A percentile compares a stretch with the other conserved stretches of the same genome.
phyloP scores from a whole-genome alignment of 2,329 filamentous ascomycete species.

The Dothidotthia symphoricarpi region DNA sequence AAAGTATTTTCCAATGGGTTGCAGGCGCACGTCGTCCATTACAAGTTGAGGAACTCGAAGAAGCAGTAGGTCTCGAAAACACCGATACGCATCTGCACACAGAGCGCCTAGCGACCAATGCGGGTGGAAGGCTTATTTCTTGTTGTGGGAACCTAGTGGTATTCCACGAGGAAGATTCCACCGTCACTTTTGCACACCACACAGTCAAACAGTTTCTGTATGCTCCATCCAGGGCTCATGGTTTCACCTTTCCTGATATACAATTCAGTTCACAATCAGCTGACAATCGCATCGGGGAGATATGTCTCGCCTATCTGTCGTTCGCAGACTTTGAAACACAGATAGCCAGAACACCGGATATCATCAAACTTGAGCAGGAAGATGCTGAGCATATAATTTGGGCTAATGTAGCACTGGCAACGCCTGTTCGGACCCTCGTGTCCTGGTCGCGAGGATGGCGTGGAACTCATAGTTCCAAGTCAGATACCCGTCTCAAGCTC shows the following conservation, averaged over 20 bases:
- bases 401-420: not conserved
- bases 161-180: too few species aligned
- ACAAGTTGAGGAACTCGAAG: slow-evolving; percentile 17
- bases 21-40: slow-evolving; percentile 16
- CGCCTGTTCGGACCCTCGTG: not conserved
- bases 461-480: not conserved
- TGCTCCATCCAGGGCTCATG: too few species aligned
- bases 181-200: too few species aligned
- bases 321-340: slow-evolving; percentile 1
- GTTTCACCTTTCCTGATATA: not conserved
- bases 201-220: too few species aligned
- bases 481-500: not conserved
- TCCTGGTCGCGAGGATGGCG: not conserved
- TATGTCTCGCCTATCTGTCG: slow-evolving; percentile 1
- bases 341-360: not conserved
- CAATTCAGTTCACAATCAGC: not conserved
- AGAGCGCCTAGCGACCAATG: not conserved
- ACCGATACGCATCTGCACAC: slow-evolving; percentile 9
- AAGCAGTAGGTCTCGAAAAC: slow-evolving; percentile 14
- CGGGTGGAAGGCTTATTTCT: not conserved
- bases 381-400: not conserved
- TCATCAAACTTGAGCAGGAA: not conserved
- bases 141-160: not conserved
- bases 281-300: not conserved
- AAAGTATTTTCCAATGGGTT: slow-evolving; percentile 16